Base-by-base conservation (phyloP, 306 rosid species). In the Prunus salicina region DNA sequence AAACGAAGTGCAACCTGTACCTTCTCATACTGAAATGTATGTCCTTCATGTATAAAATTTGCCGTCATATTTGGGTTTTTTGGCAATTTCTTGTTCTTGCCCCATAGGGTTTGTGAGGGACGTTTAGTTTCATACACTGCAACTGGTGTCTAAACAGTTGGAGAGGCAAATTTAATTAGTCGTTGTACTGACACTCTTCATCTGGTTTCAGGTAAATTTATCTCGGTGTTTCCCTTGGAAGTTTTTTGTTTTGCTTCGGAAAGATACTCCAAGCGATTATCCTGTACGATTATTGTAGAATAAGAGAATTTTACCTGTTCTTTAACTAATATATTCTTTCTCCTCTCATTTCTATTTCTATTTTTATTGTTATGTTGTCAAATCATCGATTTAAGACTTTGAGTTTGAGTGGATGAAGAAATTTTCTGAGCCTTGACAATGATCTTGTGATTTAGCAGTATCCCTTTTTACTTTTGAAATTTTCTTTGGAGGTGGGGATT, bases 1-100 rank as follows among this genome's bases (percentile, higher is more conserved):
- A 57, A 82, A 69, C 61, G 96, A 87, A 80, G 82, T 85, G 32
- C 87, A 76, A 22, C 64, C 55, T 58, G 27, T 73, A 65, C 80
- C 85, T 46, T 72, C 64, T 74, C 84, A 60, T 14, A n/a, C 65
- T 66, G 45, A 83, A 77, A 65, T 18, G 82, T 86, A 86, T 49
- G 80, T 67, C 41, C 20, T 52, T 67, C 11, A 27, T 12, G 34
- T 38, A 61, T 34, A 47, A 25, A 34, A 51, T 50, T 49, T 0
- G 10, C 32, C 7, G 16, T 32, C 8, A 2, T 45, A 45, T 45
- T n/a, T 24, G 20, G 2, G 41, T 38, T 57, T 22, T 53, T 38
- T 15, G 64, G 32, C 12, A 16, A 25, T 18, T 25, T 73, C 43
- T 16, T 73, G 57, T 13, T 32, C 16, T 25, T 69, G 41, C 49